Evolutionary conservation across 768 basidiomycete genomes (phyloP), one percentile per base, ranked within the genome.

Genomic region (Suillus plorans): DNA sequence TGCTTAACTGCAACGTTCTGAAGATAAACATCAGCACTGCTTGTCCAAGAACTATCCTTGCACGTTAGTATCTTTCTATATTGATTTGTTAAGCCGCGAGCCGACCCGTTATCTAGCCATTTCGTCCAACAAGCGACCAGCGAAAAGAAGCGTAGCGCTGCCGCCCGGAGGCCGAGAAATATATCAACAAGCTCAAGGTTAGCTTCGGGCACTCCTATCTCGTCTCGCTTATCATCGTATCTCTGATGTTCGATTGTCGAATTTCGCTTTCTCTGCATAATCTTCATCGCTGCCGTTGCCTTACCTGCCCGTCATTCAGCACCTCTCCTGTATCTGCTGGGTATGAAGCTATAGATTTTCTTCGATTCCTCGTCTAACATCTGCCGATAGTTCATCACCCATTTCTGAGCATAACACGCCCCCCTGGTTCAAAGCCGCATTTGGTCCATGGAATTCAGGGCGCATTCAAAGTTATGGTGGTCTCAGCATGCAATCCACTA

Each of bases 1-100:
- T 31, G 25, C 41, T 59, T 44, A 18, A 28, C 41, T 20, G 1
- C 41, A 4, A 31, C 6, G 18, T 59, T 66, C 66, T 61, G 64
- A 68, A 42, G 50, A 67, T 64, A n/a, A 58, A 58, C 64, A 39
- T 9, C 14, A 95, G 89, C 93, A 95, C 72, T 96, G 94, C 76
- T 77, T 88, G 66, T 85, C 89, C 66, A 96, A 96, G 80, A 93
- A 91, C 72, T 93, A 91, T 72, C 89, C 92, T 53, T 96, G 94
- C 92, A 95, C 94, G 93, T 94, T 71, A 69, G 91, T 86, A 20
- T 68, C 64, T 36, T 62, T 69, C 65, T 49, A 63, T 68, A 64
- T 68, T 65, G 65, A 62, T 60, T 9, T 34, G 62, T 63, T 67
- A 69, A 69, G 67, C 64, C 70, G 63, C 63, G 67, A 66, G 67